Evolutionary conservation across 2,329 filamentous ascomycete genomes (phyloP).

Genomic region (Exophiala dermatitidis): DNA sequence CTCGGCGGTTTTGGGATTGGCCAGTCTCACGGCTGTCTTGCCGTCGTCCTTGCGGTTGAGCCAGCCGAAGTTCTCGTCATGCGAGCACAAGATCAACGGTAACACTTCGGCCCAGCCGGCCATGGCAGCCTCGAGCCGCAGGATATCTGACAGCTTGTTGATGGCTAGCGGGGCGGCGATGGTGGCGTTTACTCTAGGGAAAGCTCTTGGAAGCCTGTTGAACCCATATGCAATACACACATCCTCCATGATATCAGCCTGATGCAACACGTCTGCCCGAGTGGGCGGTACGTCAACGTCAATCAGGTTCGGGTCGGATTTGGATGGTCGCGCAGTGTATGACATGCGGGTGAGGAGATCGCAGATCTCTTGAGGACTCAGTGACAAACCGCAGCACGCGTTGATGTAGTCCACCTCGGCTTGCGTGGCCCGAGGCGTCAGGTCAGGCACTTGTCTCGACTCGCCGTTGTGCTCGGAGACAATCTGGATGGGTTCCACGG

Average conservation of each 20-base stretch:
- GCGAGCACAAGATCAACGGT: slow-evolving; percentile 91
- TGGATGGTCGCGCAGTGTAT: slow-evolving; percentile 69
- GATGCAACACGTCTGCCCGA: slow-evolving; percentile 87
- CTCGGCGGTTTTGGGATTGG: slow-evolving; percentile 87
- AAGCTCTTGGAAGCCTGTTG: slow-evolving; percentile 84
- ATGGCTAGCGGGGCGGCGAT: slow-evolving; percentile 80
- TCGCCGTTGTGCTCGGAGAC: slow-evolving; percentile 84
- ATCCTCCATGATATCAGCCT: slow-evolving; percentile 98
- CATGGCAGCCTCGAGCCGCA: slow-evolving; percentile 82
- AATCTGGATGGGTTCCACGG: slow-evolving; percentile 87
- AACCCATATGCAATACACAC: slow-evolving; percentile 95
- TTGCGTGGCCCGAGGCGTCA: slow-evolving; percentile 67
- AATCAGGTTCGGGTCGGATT: slow-evolving; percentile 60
- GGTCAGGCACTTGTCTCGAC: slow-evolving; percentile 70
- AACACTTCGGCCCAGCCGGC: slow-evolving; percentile 95
- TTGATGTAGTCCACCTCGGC: slow-evolving; percentile 93
- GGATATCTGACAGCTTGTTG: slow-evolving; percentile 91
- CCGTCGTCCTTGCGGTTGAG: slow-evolving; percentile 85
- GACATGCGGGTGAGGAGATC: slow-evolving; percentile 83
- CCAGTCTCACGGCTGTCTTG: slow-evolving; percentile 71
- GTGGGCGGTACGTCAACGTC: slow-evolving; percentile 82
- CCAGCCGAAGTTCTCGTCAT: slow-evolving; percentile 97
- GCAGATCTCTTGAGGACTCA: slow-evolving; percentile 68
- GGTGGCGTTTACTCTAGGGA: slow-evolving; percentile 77
- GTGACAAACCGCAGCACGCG: slow-evolving; percentile 73